A percentile compares a stretch with the other conserved stretches of the same genome.
Evolutionary conservation across 208 protist species (phyloP).

Genomic region (Crithidia thermophila): DNA sequence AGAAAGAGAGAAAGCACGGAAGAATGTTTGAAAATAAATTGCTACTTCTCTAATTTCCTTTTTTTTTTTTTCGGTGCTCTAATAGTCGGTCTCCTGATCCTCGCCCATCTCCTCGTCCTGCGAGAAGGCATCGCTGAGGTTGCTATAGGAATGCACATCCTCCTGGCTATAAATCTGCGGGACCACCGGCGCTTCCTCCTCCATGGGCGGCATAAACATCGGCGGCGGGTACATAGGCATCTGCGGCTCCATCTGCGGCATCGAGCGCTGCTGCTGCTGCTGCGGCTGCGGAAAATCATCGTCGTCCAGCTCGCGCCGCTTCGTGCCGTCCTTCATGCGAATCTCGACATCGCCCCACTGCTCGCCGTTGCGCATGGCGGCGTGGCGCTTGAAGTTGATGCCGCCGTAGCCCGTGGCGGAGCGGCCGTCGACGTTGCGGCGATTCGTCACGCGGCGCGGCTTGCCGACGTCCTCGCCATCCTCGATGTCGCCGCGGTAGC

Average conservation of each 20-base stretch:
- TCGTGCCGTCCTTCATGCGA: constrained; percentile 14
- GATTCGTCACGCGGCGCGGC: constrained; percentile 56
- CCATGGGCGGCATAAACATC: constrained; percentile 12
- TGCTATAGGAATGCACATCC: constrained; percentile 57
- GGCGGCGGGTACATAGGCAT: constrained; percentile 10
- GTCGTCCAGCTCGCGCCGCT: constrained; percentile 2
- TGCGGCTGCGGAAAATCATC: background rate
- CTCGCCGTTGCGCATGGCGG: constrained; percentile 61
- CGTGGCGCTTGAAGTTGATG: constrained; percentile 64
- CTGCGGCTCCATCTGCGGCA: constrained; percentile 7
- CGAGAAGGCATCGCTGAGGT: constrained; percentile 50
- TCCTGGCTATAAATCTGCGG: constrained; percentile 48
- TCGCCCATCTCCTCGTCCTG: constrained; percentile 20
- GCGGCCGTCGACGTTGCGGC: constrained; percentile 39
- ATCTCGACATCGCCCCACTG: constrained; percentile 63
- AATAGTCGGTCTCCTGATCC: constrained; percentile 28
- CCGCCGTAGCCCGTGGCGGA: constrained; percentile 66
- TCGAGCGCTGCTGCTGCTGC: constrained; percentile 3
- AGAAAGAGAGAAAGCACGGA: background rate
- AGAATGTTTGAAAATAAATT: no score
- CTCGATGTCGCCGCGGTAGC: constrained; percentile 56
- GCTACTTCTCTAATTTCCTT: background rate
- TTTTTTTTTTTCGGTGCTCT: background rate
- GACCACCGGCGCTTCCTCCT: constrained; percentile 31
- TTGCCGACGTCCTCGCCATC: constrained; percentile 60